phyloP scores from a whole-genome alignment of 164 flowering plant genomes.

The Taxillus chinensis region DNA sequence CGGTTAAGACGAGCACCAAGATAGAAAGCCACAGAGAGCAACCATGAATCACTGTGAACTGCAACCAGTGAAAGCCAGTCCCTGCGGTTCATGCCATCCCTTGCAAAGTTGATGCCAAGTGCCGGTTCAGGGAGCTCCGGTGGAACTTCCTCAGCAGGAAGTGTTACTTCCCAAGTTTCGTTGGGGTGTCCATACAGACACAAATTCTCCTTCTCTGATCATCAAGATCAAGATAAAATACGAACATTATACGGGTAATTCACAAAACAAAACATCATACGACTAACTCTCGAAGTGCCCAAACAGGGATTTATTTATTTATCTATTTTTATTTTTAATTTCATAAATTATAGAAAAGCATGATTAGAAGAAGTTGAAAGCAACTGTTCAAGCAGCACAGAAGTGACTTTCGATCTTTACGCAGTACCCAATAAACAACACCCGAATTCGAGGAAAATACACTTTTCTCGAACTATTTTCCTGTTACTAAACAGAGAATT shows the following conservation, averaged over 20 bases:
- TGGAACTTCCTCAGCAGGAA: conserved; percentile 93
- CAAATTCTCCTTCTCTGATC: conserved; percentile 75
- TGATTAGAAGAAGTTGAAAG: too few species aligned
- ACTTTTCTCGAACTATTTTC: too few species aligned
- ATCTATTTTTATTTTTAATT: too few species aligned
- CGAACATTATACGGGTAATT: background rate
- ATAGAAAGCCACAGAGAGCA: conserved; percentile 88
- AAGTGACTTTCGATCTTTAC: too few species aligned
- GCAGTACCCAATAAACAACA: too few species aligned
- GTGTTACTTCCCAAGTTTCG: conserved; percentile 78
- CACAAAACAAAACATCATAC: background rate
- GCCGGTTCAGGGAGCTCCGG: conserved; percentile 98
- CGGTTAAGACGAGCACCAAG: conserved; percentile 78
- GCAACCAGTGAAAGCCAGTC: conserved; percentile 92
- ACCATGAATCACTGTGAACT: conserved; percentile 91
- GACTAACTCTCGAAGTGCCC: background rate
- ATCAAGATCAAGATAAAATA: conserved; percentile 4
- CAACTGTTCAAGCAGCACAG: too few species aligned
- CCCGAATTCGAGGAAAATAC: too few species aligned
- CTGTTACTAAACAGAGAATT: too few species aligned
- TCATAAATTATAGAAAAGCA: too few species aligned
- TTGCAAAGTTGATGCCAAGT: conserved; percentile 81
- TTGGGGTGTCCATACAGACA: conserved; percentile 83
- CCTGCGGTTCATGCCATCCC: conserved; percentile 90
- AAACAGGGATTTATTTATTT: too few species aligned